These are phyloP conservation scores for Boletus patriciae DNA, from an alignment of 768 basidiomycete species.

Conservation along the genomic window DNA sequence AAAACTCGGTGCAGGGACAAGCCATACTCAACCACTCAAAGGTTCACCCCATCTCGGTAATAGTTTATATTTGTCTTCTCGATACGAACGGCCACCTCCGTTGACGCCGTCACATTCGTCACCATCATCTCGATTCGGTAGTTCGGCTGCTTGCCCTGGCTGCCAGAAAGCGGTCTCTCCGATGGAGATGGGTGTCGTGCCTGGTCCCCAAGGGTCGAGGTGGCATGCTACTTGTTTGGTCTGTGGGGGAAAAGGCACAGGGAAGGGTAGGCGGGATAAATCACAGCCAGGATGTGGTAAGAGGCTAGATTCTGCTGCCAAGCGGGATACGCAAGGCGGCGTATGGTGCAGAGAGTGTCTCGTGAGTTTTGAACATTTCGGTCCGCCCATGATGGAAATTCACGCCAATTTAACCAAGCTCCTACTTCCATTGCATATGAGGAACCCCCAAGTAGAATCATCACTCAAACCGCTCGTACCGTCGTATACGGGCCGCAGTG, in stretches of 20 bases:
- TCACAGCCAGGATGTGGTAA: slow-evolving; percentile 79
- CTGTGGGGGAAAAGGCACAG: slow-evolving; percentile 67
- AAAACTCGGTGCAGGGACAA: slow-evolving; percentile 4
- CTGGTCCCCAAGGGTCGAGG: slow-evolving; percentile 76
- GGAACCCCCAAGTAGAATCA: slow-evolving; percentile 52
- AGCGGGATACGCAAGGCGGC: slow-evolving; percentile 62
- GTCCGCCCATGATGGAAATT: neutral
- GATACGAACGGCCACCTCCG: slow-evolving; percentile 27
- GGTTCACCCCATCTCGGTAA: slow-evolving; percentile 13
- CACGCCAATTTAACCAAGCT: slow-evolving; percentile 41
- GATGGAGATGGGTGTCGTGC: slow-evolving; percentile 85
- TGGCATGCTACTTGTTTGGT: slow-evolving; percentile 81
- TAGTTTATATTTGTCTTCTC: slow-evolving; percentile 30
- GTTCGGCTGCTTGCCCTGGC: slow-evolving; percentile 64
- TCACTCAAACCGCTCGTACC: slow-evolving; percentile 50
- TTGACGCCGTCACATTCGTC: slow-evolving; percentile 19
- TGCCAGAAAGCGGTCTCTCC: slow-evolving; percentile 71
- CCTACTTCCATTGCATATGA: slow-evolving; percentile 49
- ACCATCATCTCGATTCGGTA: slow-evolving; percentile 34
- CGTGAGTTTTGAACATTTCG: slow-evolving; percentile 42
- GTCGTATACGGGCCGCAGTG: slow-evolving; percentile 42
- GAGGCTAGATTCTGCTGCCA: slow-evolving; percentile 79
- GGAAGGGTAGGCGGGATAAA: slow-evolving; percentile 47
- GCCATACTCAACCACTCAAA: slow-evolving; percentile 11
- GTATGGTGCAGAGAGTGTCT: slow-evolving; percentile 87